Base-by-base conservation (phyloP, 345 rosid species). In the Eucalyptus shirleyi region DNA sequence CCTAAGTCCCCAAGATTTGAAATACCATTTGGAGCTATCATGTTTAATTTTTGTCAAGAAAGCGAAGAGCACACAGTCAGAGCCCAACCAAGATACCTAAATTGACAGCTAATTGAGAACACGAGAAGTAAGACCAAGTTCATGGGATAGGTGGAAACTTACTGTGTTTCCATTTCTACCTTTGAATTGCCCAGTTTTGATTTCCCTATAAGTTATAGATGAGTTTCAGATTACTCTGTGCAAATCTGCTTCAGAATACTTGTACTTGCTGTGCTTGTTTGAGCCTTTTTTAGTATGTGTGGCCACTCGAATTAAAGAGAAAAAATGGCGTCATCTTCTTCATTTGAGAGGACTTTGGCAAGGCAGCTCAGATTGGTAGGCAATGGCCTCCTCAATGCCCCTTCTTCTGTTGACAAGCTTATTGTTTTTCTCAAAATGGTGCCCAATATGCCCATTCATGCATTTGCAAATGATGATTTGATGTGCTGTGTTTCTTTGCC, bases 361-460 rank as follows among this genome's bases (percentile, higher is more conserved):
- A 89, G 89, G 92, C 93, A 95, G 89, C 94, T 96, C 56, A 65
- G 90, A 91, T 96, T 93, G 47, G 94, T 94, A 82, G 99, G 95
- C 55, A 92, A 91, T 45, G 90, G 89, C 86, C 98, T 97, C 62
- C 90, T 95, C 26, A 90, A 87, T 86, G 94, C 95, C 83, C 94
- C 93, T 11, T 91, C 95, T 18, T 92, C 97, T 18, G 89, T 92
- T 86, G 93, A 95, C 86, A 93, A 92, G 67, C 92, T 93, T 77
- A 94, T 94, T 86, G 50, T 10, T 89, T 91, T 91, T 88, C 97
- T 97, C 89, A 93, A 95, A 96, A 93, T 90, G 86, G 80, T 17
- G 69, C 44, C 80, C 86, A n/a, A 47, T 69, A 50, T 69, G 28
- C 42, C 44, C 9, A 60, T 47, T 40, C 60, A n/a, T n/a, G 44